Percentiles rank a stretch among this genome's conserved stretches.
phyloP scores from a whole-genome alignment of 2,329 filamentous ascomycete species.

The Sarocladium strictum region DNA sequence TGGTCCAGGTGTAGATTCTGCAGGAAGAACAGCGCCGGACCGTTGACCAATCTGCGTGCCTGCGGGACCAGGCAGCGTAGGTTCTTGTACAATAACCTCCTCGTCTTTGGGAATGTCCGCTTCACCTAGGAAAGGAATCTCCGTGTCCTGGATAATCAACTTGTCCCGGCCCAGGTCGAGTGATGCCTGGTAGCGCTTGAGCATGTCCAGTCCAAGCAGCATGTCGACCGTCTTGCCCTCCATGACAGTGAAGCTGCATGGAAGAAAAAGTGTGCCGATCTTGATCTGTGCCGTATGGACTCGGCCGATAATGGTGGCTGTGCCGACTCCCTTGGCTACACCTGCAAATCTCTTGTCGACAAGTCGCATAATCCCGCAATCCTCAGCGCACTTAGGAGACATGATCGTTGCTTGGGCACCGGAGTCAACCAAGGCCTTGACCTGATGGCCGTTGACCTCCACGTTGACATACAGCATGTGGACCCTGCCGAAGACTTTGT shows the following conservation, averaged over 20 bases:
- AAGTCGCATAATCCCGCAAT: slow-evolving; percentile 92
- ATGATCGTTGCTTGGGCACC: slow-evolving; percentile 98
- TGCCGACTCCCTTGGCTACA: slow-evolving; percentile 88
- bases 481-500: slow-evolving; percentile 80
- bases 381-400: slow-evolving; percentile 87
- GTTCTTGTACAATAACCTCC: slow-evolving; percentile 69
- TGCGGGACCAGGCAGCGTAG: slow-evolving; percentile 75
- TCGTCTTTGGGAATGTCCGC: slow-evolving; percentile 85
- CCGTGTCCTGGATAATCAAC: slow-evolving; percentile 80
- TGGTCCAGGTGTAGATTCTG: slow-evolving; percentile 9
- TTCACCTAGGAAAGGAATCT: slow-evolving; percentile 86
- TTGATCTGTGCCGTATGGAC: slow-evolving; percentile 95
- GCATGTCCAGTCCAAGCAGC: slow-evolving; percentile 89
- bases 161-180: slow-evolving; percentile 84
- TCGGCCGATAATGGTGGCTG: slow-evolving; percentile 87
- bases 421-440: slow-evolving; percentile 96
- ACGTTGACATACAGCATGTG: slow-evolving; percentile 96
- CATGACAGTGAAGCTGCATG: slow-evolving; percentile 98
- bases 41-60: slow-evolving; percentile 84
- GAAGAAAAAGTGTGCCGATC: slow-evolving; percentile 79
- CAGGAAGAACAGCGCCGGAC: slow-evolving; percentile 63
- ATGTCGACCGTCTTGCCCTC: slow-evolving; percentile 96
- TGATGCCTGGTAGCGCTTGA: slow-evolving; percentile 89
- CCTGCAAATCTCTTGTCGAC: slow-evolving; percentile 90
- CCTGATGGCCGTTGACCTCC: slow-evolving; percentile 84